A percentile compares a stretch with the other conserved stretches of the same genome.
Conservation (phyloP, 2,329 filamentous ascomycete genomes). For the Arthrobotrys megalospora region DNA sequence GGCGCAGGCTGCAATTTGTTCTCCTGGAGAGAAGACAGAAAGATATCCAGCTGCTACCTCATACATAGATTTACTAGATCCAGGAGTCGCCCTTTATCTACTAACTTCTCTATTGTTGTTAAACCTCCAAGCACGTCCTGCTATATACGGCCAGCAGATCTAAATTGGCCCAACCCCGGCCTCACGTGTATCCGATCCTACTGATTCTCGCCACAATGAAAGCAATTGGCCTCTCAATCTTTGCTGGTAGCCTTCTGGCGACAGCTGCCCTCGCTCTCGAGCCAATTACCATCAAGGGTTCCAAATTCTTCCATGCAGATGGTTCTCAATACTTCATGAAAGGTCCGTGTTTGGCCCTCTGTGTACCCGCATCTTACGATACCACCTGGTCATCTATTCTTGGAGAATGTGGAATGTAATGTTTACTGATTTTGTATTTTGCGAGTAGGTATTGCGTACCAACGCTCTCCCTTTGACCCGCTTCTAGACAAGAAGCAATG, state of each 20-base stretch:
- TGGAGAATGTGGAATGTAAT: neutral
- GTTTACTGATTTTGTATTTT: slow-evolving; percentile 40
- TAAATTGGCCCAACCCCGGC: neutral
- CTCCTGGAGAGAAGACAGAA: neutral
- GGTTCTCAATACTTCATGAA: slow-evolving; percentile 88
- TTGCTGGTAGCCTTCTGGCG: slow-evolving; percentile 35
- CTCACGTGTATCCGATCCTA: slow-evolving; percentile 3
- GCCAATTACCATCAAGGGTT: slow-evolving; percentile 59
- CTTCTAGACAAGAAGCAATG: slow-evolving; percentile 83
- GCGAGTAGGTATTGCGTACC: slow-evolving; percentile 80
- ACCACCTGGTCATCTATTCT: neutral
- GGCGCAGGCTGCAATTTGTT: neutral
- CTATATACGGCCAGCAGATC: neutral
- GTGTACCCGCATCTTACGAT: neutral
- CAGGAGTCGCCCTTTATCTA: neutral
- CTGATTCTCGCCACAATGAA: slow-evolving; percentile 31
- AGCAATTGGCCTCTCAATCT: slow-evolving; percentile 10
- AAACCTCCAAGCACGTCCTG: neutral
- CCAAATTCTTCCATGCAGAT: slow-evolving; percentile 85
- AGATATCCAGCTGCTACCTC: too few species aligned
- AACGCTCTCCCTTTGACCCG: slow-evolving; percentile 77
- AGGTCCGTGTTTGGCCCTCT: slow-evolving; percentile 70
- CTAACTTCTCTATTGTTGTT: neutral
- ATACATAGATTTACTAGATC: neutral
- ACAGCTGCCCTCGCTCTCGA: slow-evolving; percentile 41